Percentiles rank a stretch among this genome's conserved stretches.
These are phyloP conservation scores for Phytophthora fragariaefolia DNA, from an alignment of 352 stramenopile species.

Conservation along the genomic window DNA sequence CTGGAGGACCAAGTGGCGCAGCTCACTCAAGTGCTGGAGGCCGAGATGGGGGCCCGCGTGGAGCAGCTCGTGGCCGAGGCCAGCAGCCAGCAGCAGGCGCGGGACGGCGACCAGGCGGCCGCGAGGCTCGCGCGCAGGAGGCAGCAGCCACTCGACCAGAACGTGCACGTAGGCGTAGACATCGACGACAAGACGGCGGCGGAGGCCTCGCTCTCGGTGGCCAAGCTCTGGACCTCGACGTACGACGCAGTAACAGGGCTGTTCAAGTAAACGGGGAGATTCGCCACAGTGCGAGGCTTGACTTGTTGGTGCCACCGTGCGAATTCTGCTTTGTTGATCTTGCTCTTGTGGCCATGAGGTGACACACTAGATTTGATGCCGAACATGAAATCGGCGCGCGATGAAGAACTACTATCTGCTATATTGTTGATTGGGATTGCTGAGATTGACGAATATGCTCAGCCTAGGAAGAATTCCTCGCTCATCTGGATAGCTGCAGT, in stretches of 20 bases:
- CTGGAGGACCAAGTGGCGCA: constrained; percentile 49
- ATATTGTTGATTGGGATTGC: neutral
- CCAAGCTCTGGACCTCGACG: constrained; percentile 30
- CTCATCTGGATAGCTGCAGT: constrained; percentile 31
- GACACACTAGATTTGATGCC: too few relatives aligned
- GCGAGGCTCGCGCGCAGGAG: constrained; percentile 23
- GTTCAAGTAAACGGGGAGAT: constrained; percentile 44
- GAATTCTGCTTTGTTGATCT: too few relatives aligned
- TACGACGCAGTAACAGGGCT: constrained; percentile 41
- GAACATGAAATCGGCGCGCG: too few relatives aligned
- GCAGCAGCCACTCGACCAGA: constrained; percentile 26
- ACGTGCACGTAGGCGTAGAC: constrained; percentile 35
- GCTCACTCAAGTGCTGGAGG: constrained; percentile 47
- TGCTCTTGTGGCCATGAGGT: too few relatives aligned
- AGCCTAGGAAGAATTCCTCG: constrained; percentile 33
- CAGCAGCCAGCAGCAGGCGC: constrained; percentile 7
- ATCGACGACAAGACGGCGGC: constrained; percentile 39
- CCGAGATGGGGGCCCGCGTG: constrained; percentile 29
- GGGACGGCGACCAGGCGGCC: neutral
- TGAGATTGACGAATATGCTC: neutral
- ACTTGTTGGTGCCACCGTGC: neutral
- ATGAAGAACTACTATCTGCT: too few relatives aligned
- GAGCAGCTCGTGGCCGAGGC: constrained; percentile 20
- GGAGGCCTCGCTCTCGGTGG: constrained; percentile 25
- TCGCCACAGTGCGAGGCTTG: neutral